A percentile compares a stretch with the other conserved stretches of the same genome.
These are phyloP conservation scores for Arthrobotrys conoides DNA, from an alignment of 2,329 filamentous ascomycete genomes.

Conservation along the genomic window DNA sequence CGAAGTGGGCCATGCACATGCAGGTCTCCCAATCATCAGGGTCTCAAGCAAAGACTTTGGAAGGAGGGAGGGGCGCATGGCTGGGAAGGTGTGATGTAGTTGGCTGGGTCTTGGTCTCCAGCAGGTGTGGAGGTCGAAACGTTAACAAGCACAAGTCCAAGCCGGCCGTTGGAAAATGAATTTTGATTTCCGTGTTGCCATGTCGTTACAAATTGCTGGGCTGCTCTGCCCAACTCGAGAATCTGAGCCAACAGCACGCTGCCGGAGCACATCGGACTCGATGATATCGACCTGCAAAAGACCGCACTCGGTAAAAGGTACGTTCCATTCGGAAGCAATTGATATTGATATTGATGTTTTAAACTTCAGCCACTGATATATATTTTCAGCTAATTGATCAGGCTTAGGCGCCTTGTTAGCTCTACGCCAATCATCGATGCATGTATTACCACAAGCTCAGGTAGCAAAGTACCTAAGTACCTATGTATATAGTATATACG, in stretches of 20 bases:
- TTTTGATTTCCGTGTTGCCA: conserved; percentile 46
- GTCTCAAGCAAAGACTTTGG: conserved; percentile 54
- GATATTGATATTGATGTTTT: neutral
- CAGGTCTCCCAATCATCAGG: conserved; percentile 42
- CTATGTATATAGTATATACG: too few species aligned
- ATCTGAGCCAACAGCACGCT: neutral
- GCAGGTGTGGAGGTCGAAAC: conserved; percentile 7
- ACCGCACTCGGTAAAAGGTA: neutral
- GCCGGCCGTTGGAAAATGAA: conserved; percentile 17
- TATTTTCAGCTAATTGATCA: conserved; percentile 13
- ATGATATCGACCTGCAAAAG: neutral
- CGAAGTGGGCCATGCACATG: conserved; percentile 45
- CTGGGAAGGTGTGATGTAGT: conserved; percentile 31
- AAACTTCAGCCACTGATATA: neutral
- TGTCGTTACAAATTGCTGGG: conserved; percentile 17
- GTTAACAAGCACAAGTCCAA: neutral
- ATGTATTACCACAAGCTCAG: neutral
- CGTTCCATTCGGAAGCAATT: neutral
- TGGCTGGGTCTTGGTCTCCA: conserved; percentile 26
- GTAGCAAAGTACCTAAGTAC: too few species aligned
- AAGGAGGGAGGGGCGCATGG: conserved; percentile 54
- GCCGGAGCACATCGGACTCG: conserved; percentile 37
- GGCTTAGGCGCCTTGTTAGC: conserved; percentile 3
- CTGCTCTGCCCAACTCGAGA: neutral
- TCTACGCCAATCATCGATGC: neutral